Conservation (phyloP, 495 filamentous ascomycete genomes). For the Penicillium roqueforti region DNA sequence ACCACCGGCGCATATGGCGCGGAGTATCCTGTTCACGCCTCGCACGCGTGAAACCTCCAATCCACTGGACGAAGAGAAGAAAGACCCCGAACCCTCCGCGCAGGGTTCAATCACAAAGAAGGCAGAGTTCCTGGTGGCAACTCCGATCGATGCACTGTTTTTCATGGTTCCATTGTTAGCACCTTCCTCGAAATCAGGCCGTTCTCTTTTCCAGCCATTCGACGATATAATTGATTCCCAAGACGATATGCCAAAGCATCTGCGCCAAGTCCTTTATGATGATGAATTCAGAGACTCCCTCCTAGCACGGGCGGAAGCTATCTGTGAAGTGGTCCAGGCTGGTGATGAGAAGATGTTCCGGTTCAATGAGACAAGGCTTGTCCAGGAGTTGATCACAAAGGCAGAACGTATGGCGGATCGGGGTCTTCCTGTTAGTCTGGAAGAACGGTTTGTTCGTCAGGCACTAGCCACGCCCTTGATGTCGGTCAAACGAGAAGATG, state of each 20-base stretch:
- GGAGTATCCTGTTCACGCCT: slow-evolving; percentile 36
- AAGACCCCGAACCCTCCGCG: not conserved
- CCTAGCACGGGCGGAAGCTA: slow-evolving; percentile 51
- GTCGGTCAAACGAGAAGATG: slow-evolving; percentile 51
- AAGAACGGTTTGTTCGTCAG: slow-evolving; percentile 75
- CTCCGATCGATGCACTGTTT: slow-evolving; percentile 80
- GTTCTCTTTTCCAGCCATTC: slow-evolving; percentile 62
- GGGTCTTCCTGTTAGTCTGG: slow-evolving; percentile 73
- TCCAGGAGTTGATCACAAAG: slow-evolving; percentile 64
- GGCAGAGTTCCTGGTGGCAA: slow-evolving; percentile 73
- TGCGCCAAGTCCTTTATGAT: slow-evolving; percentile 54
- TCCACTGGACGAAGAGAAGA: slow-evolving; percentile 11
- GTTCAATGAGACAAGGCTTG: slow-evolving; percentile 63
- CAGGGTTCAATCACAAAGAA: slow-evolving; percentile 46
- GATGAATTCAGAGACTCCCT: slow-evolving; percentile 38
- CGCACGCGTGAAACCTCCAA: slow-evolving; percentile 2
- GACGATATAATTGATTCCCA: slow-evolving; percentile 78
- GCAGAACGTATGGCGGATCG: slow-evolving; percentile 61
- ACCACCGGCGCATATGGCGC: slow-evolving; percentile 43
- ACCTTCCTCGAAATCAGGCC: slow-evolving; percentile 36
- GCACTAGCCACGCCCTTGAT: slow-evolving; percentile 71
- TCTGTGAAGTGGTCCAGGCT: slow-evolving; percentile 76
- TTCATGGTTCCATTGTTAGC: slow-evolving; percentile 68
- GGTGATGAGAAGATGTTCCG: slow-evolving; percentile 81
- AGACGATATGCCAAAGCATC: slow-evolving; percentile 50